Evolutionary conservation across 257 asterid genomes (phyloP).

Genomic region (Haberlea rhodopensis): DNA sequence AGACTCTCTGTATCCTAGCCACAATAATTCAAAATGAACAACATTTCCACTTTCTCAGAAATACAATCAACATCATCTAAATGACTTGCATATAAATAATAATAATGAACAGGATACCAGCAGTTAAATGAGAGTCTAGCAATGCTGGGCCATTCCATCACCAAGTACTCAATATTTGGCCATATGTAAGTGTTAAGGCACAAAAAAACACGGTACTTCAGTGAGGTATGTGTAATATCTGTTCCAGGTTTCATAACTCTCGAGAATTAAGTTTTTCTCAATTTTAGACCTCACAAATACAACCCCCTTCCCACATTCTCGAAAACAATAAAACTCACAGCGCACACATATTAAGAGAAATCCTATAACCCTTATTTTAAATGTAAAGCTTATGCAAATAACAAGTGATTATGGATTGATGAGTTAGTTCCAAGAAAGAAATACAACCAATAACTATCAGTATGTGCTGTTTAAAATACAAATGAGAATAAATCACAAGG

Average conservation of each 20-base stretch:
- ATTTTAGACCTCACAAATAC: background rate
- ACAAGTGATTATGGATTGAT: background rate
- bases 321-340: background rate
- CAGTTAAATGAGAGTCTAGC: background rate
- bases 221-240: background rate
- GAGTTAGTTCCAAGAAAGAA: background rate
- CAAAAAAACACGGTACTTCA: background rate
- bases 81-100: slow-evolving; percentile 27
- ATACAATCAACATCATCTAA: slow-evolving; percentile 33
- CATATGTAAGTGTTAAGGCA: no score
- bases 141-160: background rate
- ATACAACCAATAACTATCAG: background rate
- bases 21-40: slow-evolving; percentile 55
- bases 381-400: background rate
- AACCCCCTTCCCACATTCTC: background rate
- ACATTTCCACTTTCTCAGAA: slow-evolving; percentile 35
- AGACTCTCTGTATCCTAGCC: slow-evolving; percentile 77
- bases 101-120: slow-evolving; percentile 18
- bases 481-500: background rate
- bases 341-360: background rate
- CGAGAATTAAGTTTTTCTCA: background rate
- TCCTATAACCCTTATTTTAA: background rate
- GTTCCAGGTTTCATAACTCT: background rate
- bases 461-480: background rate
- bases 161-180: background rate